Percentiles rank a stretch among this genome's conserved stretches.
phyloP scores from a whole-genome alignment of 2,329 filamentous ascomycete genomes.

The Cladosporium oxysporum region DNA sequence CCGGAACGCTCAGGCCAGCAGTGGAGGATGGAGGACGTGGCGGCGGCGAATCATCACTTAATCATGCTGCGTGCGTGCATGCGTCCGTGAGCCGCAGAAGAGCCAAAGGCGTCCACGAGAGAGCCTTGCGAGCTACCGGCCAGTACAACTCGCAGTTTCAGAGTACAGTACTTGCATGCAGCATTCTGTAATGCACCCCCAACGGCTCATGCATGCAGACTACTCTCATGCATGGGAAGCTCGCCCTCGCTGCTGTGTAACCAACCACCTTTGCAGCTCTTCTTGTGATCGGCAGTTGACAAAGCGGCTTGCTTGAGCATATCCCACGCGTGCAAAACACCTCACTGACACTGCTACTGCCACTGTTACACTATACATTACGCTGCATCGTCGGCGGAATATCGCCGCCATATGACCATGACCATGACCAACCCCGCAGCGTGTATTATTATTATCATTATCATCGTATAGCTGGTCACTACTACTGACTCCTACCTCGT shows the following conservation, averaged over 20 bases:
- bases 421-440: background rate
- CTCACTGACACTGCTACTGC: background rate
- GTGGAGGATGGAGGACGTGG: background rate
- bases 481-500: background rate
- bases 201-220: background rate
- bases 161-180: background rate
- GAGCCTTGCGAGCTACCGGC: background rate
- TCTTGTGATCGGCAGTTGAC: background rate
- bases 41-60: slow-evolving; percentile 1
- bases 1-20: background rate
- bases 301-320: background rate
- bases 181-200: background rate
- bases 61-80: slow-evolving; percentile 7
- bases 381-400: background rate
- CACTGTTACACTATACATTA: background rate
- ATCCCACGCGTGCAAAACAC: background rate
- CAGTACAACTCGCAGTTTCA: slow-evolving; percentile 16
- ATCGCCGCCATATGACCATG: background rate
- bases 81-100: slow-evolving; percentile 10
- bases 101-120: background rate
- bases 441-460: background rate
- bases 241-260: background rate
- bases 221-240: background rate
- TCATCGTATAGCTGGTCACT: background rate
- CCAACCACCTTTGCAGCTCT: background rate